Base-by-base conservation (phyloP, 805 yeast genomes). In the Lipomyces starkeyi region DNA sequence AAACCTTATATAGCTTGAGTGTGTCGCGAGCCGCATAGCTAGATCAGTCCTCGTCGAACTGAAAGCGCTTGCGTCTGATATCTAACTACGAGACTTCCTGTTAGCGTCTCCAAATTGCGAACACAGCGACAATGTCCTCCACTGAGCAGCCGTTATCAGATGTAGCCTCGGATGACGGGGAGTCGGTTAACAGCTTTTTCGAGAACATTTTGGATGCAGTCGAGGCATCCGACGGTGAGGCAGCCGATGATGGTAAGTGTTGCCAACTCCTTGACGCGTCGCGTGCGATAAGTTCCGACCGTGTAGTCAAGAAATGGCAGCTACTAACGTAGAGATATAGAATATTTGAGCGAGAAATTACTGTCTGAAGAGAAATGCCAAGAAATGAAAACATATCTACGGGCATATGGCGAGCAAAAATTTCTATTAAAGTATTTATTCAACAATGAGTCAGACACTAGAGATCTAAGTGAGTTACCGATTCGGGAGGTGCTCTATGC, bases 401-500 rank as follows among this genome's bases (percentile, higher is more conserved):
- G 65, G 3, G 62, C 63, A 17, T 9, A 68, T 27, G 71, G 71
- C 29, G 60, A 58, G 7, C 58, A 61, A 6, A 53, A 27, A 22
- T 68, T 68, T 27, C 54, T 65, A n/a, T 13, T 52, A 6, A 62
- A 54, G 61, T 68, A 68, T 43, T 9, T 65, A 29, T 29, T 64
- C 22, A 6, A 17, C n/a, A 14, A 17, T 13, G 35, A n/a, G n/a
- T 25, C 27, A n/a, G 55, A 14, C 17, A 35, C 13, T 17, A 34
- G 29, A 3, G 53, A 14, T 7, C 60, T 27, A 22, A 47, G 32
- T 35, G 29, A 61, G 11, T 32, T 49, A 37, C 53, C 63, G 68
- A 74, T 67, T 69, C 75, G 17, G 67, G 71, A 57, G 71, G n/a
- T 69, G 13, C 57, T 70, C 14, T 70, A 70, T 47, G 70, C 68